Conservation (phyloP, 2,329 filamentous ascomycete species). For the Paraphaeosphaeria minitans region DNA sequence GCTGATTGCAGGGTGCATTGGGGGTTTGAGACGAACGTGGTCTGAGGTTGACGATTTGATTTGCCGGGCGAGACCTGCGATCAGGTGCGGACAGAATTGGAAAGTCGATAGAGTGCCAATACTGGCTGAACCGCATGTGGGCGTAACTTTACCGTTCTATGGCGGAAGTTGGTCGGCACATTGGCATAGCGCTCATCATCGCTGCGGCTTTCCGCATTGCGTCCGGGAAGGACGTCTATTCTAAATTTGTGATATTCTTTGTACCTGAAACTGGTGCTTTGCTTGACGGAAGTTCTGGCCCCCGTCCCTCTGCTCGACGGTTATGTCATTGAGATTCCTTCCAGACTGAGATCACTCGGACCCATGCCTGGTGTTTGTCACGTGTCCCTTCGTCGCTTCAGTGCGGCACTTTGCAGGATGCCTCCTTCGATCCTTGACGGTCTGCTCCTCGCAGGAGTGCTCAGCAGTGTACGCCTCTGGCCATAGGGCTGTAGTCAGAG, state of each 20-base stretch:
- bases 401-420: constrained; percentile 13
- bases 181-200: background rate
- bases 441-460: constrained; percentile 9
- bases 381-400: constrained; percentile 13
- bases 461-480: constrained; percentile 66
- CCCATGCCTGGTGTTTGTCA: constrained; percentile 13
- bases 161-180: background rate
- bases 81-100: background rate
- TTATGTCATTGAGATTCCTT: background rate
- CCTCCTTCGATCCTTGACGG: constrained; percentile 12
- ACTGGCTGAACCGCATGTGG: background rate
- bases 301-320: background rate
- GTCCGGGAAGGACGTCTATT: background rate
- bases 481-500: constrained; percentile 68
- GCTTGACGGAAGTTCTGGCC: background rate
- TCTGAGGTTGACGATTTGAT: constrained; percentile 34
- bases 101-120: background rate
- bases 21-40: constrained; percentile 23
- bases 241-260: constrained; percentile 13
- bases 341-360: background rate
- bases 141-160: background rate
- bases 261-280: constrained; percentile 3
- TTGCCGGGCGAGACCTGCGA: constrained; percentile 19
- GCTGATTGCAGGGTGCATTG: constrained; percentile 13
- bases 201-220: constrained; percentile 21